These are phyloP conservation scores for Botrytis hyacinthi DNA, from an alignment of 2,329 filamentous ascomycete genomes.

Conservation along the genomic window DNA sequence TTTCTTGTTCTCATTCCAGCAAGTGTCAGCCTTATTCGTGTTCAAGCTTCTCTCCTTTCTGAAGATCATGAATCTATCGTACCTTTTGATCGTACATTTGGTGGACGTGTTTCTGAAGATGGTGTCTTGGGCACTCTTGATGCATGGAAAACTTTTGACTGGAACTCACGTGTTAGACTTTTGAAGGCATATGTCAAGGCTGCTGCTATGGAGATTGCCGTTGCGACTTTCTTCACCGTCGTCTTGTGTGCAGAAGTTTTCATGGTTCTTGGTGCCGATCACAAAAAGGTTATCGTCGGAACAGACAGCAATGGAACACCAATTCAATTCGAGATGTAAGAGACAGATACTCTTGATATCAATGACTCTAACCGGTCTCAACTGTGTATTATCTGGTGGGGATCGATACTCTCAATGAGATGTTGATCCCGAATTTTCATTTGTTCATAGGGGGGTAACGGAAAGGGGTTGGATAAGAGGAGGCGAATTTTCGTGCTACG, in stretches of 20 bases:
- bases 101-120: constrained; percentile 69
- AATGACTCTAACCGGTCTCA: not conserved
- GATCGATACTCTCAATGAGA: not conserved
- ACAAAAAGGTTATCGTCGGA: constrained; percentile 21
- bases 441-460: not conserved
- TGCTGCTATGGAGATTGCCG: constrained; percentile 52
- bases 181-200: constrained; percentile 75
- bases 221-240: constrained; percentile 48
- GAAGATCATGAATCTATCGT: constrained; percentile 81
- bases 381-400: not conserved
- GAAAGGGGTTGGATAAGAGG: not conserved
- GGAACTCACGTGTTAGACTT: constrained; percentile 68
- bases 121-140: constrained; percentile 70
- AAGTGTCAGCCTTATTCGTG: constrained; percentile 72
- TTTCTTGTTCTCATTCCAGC: constrained; percentile 72
- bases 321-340: not conserved
- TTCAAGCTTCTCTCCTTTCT: constrained; percentile 83
- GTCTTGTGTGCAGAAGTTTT: constrained; percentile 53
- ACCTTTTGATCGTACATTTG: constrained; percentile 85
- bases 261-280: constrained; percentile 44
- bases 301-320: not conserved
- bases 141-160: constrained; percentile 77
- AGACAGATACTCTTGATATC: not conserved
- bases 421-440: not conserved
- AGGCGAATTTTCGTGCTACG: not conserved